Evolutionary conservation across 2,329 filamentous ascomycete genomes (phyloP).

Genomic region (Fusarium sp.): DNA sequence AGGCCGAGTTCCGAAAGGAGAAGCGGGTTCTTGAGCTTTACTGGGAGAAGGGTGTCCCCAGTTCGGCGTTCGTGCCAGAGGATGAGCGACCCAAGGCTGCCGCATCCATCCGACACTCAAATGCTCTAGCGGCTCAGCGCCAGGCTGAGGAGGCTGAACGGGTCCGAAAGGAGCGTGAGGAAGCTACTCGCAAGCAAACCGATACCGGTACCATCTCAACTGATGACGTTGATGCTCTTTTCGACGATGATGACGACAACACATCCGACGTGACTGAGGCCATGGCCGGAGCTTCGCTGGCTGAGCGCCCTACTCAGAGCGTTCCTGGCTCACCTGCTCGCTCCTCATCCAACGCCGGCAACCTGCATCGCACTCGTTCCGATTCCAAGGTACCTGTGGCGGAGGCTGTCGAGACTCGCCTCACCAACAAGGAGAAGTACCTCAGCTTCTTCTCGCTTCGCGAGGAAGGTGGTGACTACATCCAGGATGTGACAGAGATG

Average conservation of each 20-base stretch:
- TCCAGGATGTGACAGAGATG: constrained; percentile 99
- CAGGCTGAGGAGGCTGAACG: constrained; percentile 86
- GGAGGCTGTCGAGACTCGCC: constrained; percentile 80
- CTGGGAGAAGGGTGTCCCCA: constrained; percentile 99
- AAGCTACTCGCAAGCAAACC: constrained; percentile 90
- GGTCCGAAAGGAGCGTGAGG: constrained; percentile 85
- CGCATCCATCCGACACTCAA: constrained; percentile 76
- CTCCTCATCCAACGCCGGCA: constrained; percentile 73
- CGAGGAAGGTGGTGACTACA: constrained; percentile 94
- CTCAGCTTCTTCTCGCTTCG: constrained; percentile 87
- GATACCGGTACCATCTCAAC: constrained; percentile 95
- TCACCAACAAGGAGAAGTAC: constrained; percentile 97
- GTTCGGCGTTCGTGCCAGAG: constrained; percentile 94
- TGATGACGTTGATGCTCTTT: constrained; percentile 93
- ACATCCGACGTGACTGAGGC: constrained; percentile 89
- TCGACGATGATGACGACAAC: constrained; percentile 92
- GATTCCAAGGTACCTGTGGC: constrained; percentile 87
- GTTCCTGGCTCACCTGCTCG: constrained; percentile 91
- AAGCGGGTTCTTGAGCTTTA: constrained; percentile 94
- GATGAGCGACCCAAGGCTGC: constrained; percentile 92
- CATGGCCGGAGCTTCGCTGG: constrained; percentile 89
- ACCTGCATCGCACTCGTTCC: constrained; percentile 87
- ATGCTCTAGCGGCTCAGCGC: constrained; percentile 78
- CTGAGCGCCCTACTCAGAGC: constrained; percentile 92
- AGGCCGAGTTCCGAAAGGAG: constrained; percentile 99